Evolutionary conservation across 352 stramenopile species (phyloP).

Genomic region (Globisporangium rhizosaccharum): DNA sequence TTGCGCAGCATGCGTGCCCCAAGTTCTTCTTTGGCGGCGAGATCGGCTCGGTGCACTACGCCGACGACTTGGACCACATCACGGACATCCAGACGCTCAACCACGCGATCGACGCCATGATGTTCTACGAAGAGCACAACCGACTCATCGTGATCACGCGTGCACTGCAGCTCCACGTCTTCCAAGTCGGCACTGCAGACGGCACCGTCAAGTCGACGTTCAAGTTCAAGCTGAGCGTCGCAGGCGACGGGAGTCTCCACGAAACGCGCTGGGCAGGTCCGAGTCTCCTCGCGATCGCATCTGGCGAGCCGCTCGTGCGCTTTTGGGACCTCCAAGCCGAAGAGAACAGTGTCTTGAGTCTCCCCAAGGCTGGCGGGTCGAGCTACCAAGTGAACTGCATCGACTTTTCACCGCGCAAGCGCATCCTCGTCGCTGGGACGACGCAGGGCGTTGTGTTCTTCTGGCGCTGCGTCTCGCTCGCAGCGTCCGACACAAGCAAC

Average conservation of each 20-base stretch:
- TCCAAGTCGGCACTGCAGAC: constrained; percentile 78
- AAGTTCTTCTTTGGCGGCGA: constrained; percentile 94
- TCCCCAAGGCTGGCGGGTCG: constrained; percentile 40
- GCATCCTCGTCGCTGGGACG: constrained; percentile 87
- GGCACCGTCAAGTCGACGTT: constrained; percentile 80
- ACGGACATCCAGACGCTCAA: constrained; percentile 85
- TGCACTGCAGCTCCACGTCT: constrained; percentile 83
- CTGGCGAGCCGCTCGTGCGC: constrained; percentile 83
- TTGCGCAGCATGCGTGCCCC: constrained; percentile 54
- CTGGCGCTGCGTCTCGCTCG: constrained; percentile 75
- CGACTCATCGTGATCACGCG: constrained; percentile 90
- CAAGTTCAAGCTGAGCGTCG: constrained; percentile 88
- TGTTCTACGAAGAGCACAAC: constrained; percentile 82
- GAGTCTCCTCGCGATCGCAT: constrained; percentile 87
- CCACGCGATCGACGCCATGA: constrained; percentile 85
- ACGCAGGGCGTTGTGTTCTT: constrained; percentile 82
- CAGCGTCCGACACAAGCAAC: constrained; percentile 2
- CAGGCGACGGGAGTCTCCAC: constrained; percentile 71
- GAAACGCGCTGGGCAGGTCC: constrained; percentile 87
- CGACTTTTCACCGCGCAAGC: constrained; percentile 84
- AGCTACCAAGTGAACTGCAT: constrained; percentile 80
- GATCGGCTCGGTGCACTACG: constrained; percentile 85
- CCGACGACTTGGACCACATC: constrained; percentile 90
- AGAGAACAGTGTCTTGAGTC: constrained; percentile 89
- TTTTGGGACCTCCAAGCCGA: constrained; percentile 91